Base-by-base conservation (phyloP, 345 rosid genomes). In the Camelina sativa region DNA sequence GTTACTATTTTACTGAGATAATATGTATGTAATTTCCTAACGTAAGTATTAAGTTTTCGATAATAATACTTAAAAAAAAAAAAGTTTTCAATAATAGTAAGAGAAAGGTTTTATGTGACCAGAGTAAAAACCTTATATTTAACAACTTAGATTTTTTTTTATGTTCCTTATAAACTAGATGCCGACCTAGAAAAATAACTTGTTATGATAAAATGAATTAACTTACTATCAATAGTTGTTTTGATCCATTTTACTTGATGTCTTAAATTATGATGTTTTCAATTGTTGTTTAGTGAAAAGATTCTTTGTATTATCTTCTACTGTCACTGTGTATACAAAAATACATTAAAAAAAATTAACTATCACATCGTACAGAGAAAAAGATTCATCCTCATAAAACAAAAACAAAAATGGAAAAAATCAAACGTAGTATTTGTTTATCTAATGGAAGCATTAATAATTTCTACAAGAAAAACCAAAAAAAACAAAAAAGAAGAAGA, bases 401-500 rank as follows among this genome's bases (percentile, higher is more conserved):
- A 70, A 46, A 70, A 71, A 71, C 71, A 69, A 46, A 70, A 47
- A 37, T 48, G 38, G 67, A 37, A 70, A 43, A 50, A 65, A 19
- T 3, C 61, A 63, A 58, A 56, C 6, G 15, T 71, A 17, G 55
- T 44, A 19, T 20, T 6, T 37, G 41, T 13, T 37, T 46, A 32
- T 38, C 22, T 54, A 53, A 64, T 58, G 28, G 70, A 50, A 56
- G 35, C 47, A 25, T 38, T 19, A 65, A 12, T 11, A 28, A 71
- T 44, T 38, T 61, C 12, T 5, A 2, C 0, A 25, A 1, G n/a
- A 11, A 17, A 50, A 43, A 43, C 4, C 11, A 9, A 12, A 13
- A 13, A 12, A 43, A 43, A 9, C 4, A 12, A 56, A 11, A 4
- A 43, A 43, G 2, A 43, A 41, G 47, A 11, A 25, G 15, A 30